Conservation (phyloP, 176 grass and related monocot species). For the Aegilops tauschii region DNA sequence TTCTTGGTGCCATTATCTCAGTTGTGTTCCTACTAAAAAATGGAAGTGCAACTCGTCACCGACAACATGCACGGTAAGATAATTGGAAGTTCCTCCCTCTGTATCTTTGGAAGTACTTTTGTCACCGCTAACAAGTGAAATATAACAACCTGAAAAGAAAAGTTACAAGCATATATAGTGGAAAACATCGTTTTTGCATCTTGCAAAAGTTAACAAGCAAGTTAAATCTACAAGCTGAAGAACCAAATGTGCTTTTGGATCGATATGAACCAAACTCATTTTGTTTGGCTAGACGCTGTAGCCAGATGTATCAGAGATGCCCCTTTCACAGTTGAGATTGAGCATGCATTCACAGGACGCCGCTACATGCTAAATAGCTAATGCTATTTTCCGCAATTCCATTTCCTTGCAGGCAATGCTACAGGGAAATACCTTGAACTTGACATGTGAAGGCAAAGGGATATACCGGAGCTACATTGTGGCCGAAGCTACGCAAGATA, state of each 20-base stretch:
- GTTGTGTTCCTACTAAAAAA: slow-evolving; percentile 60
- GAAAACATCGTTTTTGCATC: background rate
- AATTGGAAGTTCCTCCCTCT: background rate
- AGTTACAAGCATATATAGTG: background rate
- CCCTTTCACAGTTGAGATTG: background rate
- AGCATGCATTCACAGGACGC: no score
- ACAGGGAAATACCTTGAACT: slow-evolving; percentile 31
- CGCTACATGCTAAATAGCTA: background rate
- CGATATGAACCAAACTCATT: background rate
- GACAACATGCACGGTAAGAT: slow-evolving; percentile 45
- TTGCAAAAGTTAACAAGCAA: background rate
- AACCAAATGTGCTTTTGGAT: background rate
- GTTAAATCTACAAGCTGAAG: background rate
- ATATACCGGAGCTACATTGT: slow-evolving; percentile 45
- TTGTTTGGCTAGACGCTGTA: background rate
- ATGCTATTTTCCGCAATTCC: background rate
- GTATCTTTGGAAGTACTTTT: background rate
- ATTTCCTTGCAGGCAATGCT: slow-evolving; percentile 39
- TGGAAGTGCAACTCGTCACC: slow-evolving; percentile 61
- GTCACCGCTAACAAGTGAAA: background rate
- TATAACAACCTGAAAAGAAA: background rate
- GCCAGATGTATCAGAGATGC: background rate
- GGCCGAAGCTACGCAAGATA: slow-evolving; percentile 29
- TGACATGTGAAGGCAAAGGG: slow-evolving; percentile 40
- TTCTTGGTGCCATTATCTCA: slow-evolving; percentile 83